These are phyloP conservation scores for Toxoplasma gondii DNA, from an alignment of 169 alveolate species.

Conservation along the genomic window DNA sequence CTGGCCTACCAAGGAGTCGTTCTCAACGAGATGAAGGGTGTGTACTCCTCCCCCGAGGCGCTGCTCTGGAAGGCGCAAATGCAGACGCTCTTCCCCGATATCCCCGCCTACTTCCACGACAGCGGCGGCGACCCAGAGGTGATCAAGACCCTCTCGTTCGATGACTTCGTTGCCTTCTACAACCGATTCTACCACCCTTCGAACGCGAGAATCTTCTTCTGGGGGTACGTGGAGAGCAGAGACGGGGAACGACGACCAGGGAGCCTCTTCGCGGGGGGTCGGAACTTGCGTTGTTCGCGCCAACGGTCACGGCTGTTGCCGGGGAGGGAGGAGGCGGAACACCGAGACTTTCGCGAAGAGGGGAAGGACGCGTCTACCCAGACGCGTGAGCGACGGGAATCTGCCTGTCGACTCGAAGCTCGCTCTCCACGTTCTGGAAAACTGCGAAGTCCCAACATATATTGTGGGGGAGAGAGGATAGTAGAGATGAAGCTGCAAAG, in stretches of 20 bases:
- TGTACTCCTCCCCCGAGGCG: conserved; percentile 54
- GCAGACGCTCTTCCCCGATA: conserved; percentile 69
- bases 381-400: no score
- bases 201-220: conserved; percentile 81
- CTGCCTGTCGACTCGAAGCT: no score
- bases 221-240: conserved; percentile 65
- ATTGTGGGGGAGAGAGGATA: no score
- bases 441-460: no score
- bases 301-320: neutral
- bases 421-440: no score
- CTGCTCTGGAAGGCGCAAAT: conserved; percentile 36
- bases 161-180: conserved; percentile 79
- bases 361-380: no score
- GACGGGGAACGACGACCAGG: neutral
- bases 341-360: neutral
- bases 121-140: conserved; percentile 89
- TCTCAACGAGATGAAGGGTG: conserved; percentile 74
- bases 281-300: neutral
- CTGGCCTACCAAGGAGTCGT: conserved; percentile 71
- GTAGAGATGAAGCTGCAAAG: no score
- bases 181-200: conserved; percentile 82
- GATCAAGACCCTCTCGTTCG: conserved; percentile 81
- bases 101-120: conserved; percentile 73
- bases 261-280: neutral
- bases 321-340: neutral